Evolutionary conservation across 139 green algal genomes (phyloP), one percentile per base, ranked within the genome.

Genomic region (Penium margaritaceum): DNA sequence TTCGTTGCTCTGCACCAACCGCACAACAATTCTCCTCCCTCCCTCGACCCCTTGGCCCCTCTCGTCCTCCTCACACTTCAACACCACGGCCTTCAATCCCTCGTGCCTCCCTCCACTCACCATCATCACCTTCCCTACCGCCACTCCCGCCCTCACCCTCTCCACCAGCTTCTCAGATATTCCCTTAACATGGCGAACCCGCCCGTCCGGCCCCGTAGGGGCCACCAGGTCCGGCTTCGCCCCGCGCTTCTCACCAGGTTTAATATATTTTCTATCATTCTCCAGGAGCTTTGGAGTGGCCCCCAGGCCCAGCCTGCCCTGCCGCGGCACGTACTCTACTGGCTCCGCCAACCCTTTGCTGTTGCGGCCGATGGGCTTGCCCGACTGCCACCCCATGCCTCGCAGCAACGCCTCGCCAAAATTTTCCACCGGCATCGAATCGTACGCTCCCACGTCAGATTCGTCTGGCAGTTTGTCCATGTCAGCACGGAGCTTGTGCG

Each of bases 371-470:
- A 88, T 72, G 0, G 76, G 30, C 68, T 87, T 87, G 19, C 77
- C 77, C 47, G 81, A 55, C 72, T 77, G 24, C 77, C 77, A 83
- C 34, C 77, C 77, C 81, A 86, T 86, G 19, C 81, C 83, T 30
- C 77, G 74, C 24, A 88, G 43, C 74, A 88, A 76, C 19, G 83
- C 83, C 41, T 76, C 63, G 32, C 83, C 83, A 63, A 88, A 88
- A 38, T 81, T 65, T 47, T 88, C 83, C 19, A 88, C 72, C 14
- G 83, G 83, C 83, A 88, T 87, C 21, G 21, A 35, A 37, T 87
- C 81, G 53, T 88, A 88, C 1, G 44, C 70, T 12, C 70, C 63
- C 51, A 36, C 27, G 53, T 72, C 73, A 19, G 47, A 46, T 35
- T 79, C 73, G 33, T 80, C 73, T 35, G 54, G 63, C n/a, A 80